Evolutionary conservation across 768 basidiomycete species (phyloP), one percentile per base, ranked within the genome.

Genomic region (Mycena olivaceomarginata): DNA sequence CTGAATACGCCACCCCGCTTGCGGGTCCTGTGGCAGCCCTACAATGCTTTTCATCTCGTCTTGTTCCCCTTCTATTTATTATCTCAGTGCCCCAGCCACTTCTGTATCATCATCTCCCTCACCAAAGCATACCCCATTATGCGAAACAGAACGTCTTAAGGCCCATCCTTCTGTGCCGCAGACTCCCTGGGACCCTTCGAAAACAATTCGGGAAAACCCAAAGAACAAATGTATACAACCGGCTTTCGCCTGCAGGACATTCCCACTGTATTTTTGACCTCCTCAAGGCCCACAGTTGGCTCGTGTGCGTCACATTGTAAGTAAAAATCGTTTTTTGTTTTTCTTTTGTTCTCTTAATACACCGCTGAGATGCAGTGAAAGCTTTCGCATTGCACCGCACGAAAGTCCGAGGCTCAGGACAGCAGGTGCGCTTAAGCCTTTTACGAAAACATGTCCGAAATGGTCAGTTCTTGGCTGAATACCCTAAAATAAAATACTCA

Each of bases 21-120:
- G 66, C 88, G 94, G 84, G 88, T 93, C 80, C 93, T 95, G 81
- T 96, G 95, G 95, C 95, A 96, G 86, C 95, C 95, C 80, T 96
- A 96, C 84, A 86, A 88, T 79, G 83, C 92, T 68, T 84, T 89
- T 86, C 83, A 67, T 84, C 66, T 83, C 87, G 72, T 83, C 89
- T 75, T 84, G 84, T 75, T 90, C 91, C 56, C 87, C 89, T 65
- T 79, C 84, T 15, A 62, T 83, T 57, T 80, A 88, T 53, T 91
- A 89, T 88, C 88, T 92, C 75, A 86, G 91, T 85, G 94, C 94
- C 73, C 93, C 93, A 5, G 84, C 90, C 66, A 89, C 90, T 39
- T 90, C 91, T 81, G 87, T 91, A 83, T 80, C 90, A 77, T 86
- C 91, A 80, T 86, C 90, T 5, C 87, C 90, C 25, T 84, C 90